Evolutionary conservation across 108 stramenopile genomes (phyloP), one percentile per base, ranked within the genome.

Genomic region (Skeletonema marinoi): DNA sequence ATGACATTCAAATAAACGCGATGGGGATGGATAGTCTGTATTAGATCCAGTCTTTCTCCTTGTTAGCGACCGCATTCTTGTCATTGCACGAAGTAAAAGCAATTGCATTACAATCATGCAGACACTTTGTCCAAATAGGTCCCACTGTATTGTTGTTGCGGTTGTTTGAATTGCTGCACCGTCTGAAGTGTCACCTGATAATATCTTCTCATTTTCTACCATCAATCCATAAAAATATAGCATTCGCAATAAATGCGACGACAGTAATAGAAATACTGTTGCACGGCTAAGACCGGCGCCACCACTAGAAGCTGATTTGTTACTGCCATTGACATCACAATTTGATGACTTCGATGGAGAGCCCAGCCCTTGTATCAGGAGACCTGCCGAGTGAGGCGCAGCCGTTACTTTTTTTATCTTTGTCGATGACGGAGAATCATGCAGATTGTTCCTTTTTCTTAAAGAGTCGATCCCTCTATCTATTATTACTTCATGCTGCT

Each of bases 141-240:
- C 81, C 54, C 56, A 75, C 54, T 72, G 81, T 17, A 82, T 59
- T 31, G 25, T 33, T 2, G 21, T 30, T 51, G 42, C 11, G 8
- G 74, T 32, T 3, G 70, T 60, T 32, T 39, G 51, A 32, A 31
- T 51, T 17, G 56, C 58, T 29, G 71, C 31, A 14, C 63, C 65
- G 10, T 44, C 66, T 2, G 25, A 16, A 3, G 25, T 4, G 11
- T 33, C 64, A 16, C n/a, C 64, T 14, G 66, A 13, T 8, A 17
- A 38, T 41, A 66, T 36, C 41, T 68, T 67, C 60, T 73, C 35
- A 3, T 41, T 17, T 25, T 61, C 36, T 50, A 82, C n/a, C 13
- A 75, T 16, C 13, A 81, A 50, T 36, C 81, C 81, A 61, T 82
- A 74, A 82, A 82, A 82, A 71, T 82, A 75, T 1, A 82, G 65